Conservation (phyloP, 2,329 filamentous ascomycete species). For the Alternaria solani region DNA sequence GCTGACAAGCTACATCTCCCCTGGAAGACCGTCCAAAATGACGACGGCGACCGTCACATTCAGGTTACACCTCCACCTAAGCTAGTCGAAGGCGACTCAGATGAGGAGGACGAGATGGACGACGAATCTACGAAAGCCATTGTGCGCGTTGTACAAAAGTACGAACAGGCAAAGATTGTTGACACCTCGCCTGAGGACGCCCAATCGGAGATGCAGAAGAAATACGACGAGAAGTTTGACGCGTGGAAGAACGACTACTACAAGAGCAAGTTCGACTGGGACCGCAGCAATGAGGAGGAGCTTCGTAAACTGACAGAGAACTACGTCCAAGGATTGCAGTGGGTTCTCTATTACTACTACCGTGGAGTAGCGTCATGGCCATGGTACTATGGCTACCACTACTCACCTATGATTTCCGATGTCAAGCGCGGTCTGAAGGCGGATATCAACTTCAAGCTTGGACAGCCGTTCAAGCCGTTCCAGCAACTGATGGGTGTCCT, state of each 20-base stretch:
- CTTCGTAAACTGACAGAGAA: slow-evolving; percentile 87
- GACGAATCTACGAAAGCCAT: slow-evolving; percentile 87
- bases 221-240: slow-evolving; percentile 89
- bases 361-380: slow-evolving; percentile 97
- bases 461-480: slow-evolving; percentile 92
- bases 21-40: slow-evolving; percentile 70
- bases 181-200: slow-evolving; percentile 82
- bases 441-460: slow-evolving; percentile 89
- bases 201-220: slow-evolving; percentile 77
- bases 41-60: slow-evolving; percentile 71
- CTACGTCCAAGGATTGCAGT: slow-evolving; percentile 96
- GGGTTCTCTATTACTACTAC: slow-evolving; percentile 99
- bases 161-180: slow-evolving; percentile 87
- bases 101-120: slow-evolving; percentile 73
- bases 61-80: slow-evolving; percentile 68
- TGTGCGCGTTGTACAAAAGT: slow-evolving; percentile 83
- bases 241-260: slow-evolving; percentile 98
- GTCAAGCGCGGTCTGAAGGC: slow-evolving; percentile 87
- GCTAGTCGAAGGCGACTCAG: slow-evolving; percentile 61
- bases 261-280: slow-evolving; percentile 88
- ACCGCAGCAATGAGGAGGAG: slow-evolving; percentile 79
- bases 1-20: slow-evolving; percentile 73
- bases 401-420: slow-evolving; percentile 96
- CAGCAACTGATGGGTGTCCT: slow-evolving; percentile 98
- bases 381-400: slow-evolving; percentile 97